Evolutionary conservation across 2,329 filamentous ascomycete genomes (phyloP), one percentile per base, ranked within the genome.

Genomic region (Penicillium sp.): DNA sequence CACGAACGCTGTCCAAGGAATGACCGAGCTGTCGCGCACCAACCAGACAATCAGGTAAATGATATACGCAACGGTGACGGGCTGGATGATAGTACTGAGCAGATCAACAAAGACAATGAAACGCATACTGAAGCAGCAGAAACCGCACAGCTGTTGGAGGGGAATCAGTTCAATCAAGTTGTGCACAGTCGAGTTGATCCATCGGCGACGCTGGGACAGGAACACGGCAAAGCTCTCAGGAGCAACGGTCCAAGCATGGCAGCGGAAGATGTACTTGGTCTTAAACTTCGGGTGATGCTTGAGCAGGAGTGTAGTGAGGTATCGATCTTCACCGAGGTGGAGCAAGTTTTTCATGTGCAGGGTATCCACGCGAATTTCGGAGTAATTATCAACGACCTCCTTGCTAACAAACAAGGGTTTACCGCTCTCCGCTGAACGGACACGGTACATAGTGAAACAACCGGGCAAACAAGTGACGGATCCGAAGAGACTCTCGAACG

Each of bases 81-180:
- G 95, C 75, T 96, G 93, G 52, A 98, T 89, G 58, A 98, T 80
- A 1, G 95, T 99, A 58, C 91, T 95, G 65, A 99, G 82, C 70
- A 99, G 82, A 78, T 99, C 95, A 68, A 99, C 78, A 73, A 99
- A 96, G 68, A 99, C 93, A 61, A 99, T 86, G 78, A 99, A 99
- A 71, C 95, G 90, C 95, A 99, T 99, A 79, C 91, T 96, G 84
- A 99, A 99, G 81, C 95, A 99, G 84, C 95, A 99, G 89, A 99
- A 99, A 80, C 95, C 95, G 78, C 95, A 99, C 54, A 99, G 90
- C 76, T 98, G 91, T 63, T 90, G 87, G 78, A 99, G 83, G 6
- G 94, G 93, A 65, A 98, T 94, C 64, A 99, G 89, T 77, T 99
- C 95, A 65, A 96, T 91, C 64, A 99, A 84, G 77, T 99, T 99